Conservation (phyloP, 805 yeast genomes). For the Kazachstania bromeliacearum region DNA sequence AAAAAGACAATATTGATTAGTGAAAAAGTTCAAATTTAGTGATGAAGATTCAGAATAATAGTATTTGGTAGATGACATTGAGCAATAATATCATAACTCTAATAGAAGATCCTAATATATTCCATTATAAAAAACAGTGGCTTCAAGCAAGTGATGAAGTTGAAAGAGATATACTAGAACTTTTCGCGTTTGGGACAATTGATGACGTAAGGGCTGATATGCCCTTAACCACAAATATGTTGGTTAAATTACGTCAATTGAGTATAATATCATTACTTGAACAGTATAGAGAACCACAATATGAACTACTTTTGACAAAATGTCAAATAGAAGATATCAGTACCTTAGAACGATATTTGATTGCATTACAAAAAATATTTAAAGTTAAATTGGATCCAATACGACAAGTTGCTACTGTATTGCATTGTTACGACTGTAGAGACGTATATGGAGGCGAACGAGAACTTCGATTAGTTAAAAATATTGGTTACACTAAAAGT, state of each 20-base stretch:
- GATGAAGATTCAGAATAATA: too few species aligned
- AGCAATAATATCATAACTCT: not conserved
- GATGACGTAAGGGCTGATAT: conserved; percentile 7
- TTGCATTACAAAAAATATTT: conserved; percentile 15
- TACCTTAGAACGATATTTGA: conserved; percentile 17
- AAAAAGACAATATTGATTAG: too few species aligned
- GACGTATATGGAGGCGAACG: conserved; percentile 22
- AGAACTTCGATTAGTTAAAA: conserved; percentile 4
- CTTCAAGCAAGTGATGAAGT: conserved; percentile 5
- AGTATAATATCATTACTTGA: conserved; percentile 18
- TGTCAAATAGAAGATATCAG: conserved; percentile 9
- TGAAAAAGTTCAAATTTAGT: not conserved
- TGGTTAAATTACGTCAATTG: conserved; percentile 17
- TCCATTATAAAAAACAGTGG: conserved; percentile 24
- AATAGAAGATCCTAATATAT: conserved; percentile 15
- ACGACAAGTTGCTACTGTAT: conserved; percentile 8
- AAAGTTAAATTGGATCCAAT: conserved; percentile 18
- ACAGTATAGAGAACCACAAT: conserved; percentile 10
- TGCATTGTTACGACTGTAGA: conserved; percentile 15
- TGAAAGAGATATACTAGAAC: conserved; percentile 14
- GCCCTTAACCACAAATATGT: conserved; percentile 9
- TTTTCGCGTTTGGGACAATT: conserved; percentile 23
- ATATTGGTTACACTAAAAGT: conserved; percentile 3
- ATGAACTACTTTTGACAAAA: conserved; percentile 8
- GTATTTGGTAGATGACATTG: not conserved